phyloP scores from a whole-genome alignment of 306 rosid genomes.

The Vachellia collinsii region DNA sequence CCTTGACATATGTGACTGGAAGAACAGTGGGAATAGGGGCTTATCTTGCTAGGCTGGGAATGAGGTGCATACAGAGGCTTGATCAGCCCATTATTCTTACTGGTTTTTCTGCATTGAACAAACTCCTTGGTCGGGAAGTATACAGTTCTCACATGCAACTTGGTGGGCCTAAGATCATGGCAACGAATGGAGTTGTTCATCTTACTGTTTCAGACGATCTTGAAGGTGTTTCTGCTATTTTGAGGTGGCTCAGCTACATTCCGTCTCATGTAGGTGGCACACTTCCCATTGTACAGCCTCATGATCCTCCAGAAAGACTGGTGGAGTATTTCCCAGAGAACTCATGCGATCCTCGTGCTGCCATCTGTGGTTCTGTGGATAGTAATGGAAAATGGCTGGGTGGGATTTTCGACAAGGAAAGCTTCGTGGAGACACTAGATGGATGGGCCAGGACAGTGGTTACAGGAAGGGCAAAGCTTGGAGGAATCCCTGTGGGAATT shows the following conservation, averaged over 20 bases:
- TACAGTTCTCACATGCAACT: slow-evolving; percentile 99
- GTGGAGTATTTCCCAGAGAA: slow-evolving; percentile 92
- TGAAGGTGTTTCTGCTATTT: slow-evolving; percentile 92
- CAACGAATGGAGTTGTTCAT: slow-evolving; percentile 99
- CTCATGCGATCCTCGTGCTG: slow-evolving; percentile 97
- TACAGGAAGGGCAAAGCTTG: slow-evolving; percentile 98
- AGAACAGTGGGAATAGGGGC: slow-evolving; percentile 99
- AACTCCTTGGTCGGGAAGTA: slow-evolving; percentile 98
- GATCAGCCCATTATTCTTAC: slow-evolving; percentile 98
- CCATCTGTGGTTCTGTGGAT: slow-evolving; percentile 73
- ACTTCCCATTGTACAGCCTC: slow-evolving; percentile 80
- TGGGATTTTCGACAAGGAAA: slow-evolving; percentile 94
- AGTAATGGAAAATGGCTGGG: slow-evolving; percentile 88
- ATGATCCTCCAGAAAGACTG: slow-evolving; percentile 89
- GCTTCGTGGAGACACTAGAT: slow-evolving; percentile 96
- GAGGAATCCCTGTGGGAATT: slow-evolving; percentile 97
- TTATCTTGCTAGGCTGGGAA: slow-evolving; percentile 99
- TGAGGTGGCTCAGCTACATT: slow-evolving; percentile 97
- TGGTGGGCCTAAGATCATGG: slow-evolving; percentile 99
- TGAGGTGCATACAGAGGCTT: slow-evolving; percentile 99
- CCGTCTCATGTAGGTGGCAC: slow-evolving; percentile 85
- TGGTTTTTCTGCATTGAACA: slow-evolving; percentile 96
- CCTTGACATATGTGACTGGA: slow-evolving; percentile 94
- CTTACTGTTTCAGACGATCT: slow-evolving; percentile 96
- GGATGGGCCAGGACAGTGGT: slow-evolving; percentile 99